Percentiles rank a stretch among this genome's conserved stretches.
Evolutionary conservation across 1,139 yeast species (phyloP).

Genomic region (Yamadazyma conglobata): DNA sequence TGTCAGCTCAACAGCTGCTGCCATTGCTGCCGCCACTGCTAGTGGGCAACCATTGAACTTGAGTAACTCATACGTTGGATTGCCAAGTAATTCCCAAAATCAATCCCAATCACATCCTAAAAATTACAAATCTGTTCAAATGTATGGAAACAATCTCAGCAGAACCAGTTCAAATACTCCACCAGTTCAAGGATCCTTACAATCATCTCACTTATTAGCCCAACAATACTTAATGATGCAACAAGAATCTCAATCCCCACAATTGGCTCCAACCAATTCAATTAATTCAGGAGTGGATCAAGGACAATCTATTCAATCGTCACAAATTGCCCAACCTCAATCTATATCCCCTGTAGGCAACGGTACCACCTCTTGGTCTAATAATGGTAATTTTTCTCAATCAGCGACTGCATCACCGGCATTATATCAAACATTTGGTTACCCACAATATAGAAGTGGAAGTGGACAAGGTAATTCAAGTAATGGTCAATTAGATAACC

Average conservation of each 20-base stretch:
- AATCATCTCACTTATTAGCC: conserved; percentile 10
- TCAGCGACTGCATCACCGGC: conserved; percentile 23
- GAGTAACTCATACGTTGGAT: conserved; percentile 20
- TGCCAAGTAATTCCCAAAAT: conserved; percentile 14
- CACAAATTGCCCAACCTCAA: conserved; percentile 1
- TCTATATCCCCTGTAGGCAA: conserved; percentile 2
- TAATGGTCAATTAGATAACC: conserved; percentile 1
- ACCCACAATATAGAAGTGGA: conserved; percentile 11
- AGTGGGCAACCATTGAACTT: conserved; percentile 46
- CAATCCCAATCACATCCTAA: conserved; percentile 9
- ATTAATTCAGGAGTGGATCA: background rate
- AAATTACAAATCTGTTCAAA: conserved; percentile 4
- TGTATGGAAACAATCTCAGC: conserved; percentile 7
- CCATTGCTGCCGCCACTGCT: conserved; percentile 54
- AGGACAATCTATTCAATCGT: too few relatives aligned
- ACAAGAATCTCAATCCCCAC: conserved; percentile 6
- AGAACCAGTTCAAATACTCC: conserved; percentile 13
- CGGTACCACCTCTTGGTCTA: conserved; percentile 11
- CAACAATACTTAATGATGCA: conserved; percentile 15
- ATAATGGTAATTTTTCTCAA: conserved; percentile 17
- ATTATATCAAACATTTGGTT: conserved; percentile 21
- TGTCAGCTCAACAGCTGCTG: conserved; percentile 48
- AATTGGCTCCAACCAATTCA: conserved; percentile 6
- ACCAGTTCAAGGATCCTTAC: conserved; percentile 5
- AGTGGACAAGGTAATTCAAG: conserved; percentile 2